Evolutionary conservation across 2,329 filamentous ascomycete genomes (phyloP), one percentile per base, ranked within the genome.

Genomic region (Cordyceps cateniannulata): DNA sequence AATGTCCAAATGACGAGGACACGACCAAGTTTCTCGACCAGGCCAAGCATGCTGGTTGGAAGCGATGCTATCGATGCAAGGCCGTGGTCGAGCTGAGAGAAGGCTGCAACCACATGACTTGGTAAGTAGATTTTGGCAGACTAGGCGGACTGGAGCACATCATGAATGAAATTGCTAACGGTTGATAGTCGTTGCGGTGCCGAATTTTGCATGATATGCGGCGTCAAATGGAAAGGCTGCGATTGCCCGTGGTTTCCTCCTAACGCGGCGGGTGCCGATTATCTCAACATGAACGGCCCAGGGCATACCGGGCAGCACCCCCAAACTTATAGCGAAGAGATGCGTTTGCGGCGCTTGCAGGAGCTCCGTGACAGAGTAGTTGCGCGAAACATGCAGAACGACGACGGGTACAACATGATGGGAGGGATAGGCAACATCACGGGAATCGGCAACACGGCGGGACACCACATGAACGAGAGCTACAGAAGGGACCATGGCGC

Each of bases 71-170:
- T 69, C 85, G 80, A 64, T 96, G 92, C 75, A 84, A 82, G 64
- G 79, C 83, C 44, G 81, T 90, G 77, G 88, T 96, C 49, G 89
- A 96, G 72, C 76, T 91, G 54, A 88, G 88, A 66, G 89, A 93
- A 72, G 91, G 91, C 49, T 92, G 89, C 73, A 93, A 93, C 74
- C 91, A 93, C 71, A 93, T 96, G 85, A 91, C 85, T 29, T 96
- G 91, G 87, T 90, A 78, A 74, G 84, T 75, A 45, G 27, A 8
- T n/a, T 16, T 50, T 50, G 4, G n/a, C 9, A 42, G 16, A 10
- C 47, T 35, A 6, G 4, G n/a, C 9, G 32, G 16, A 10, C 47
- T 35, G 10, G 32, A 10, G n/a, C 8, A 22, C 1, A 40, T 2
- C 1, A 38, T 12, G 14, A 24, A 14, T 22, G 8, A n/a, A 27